Evolutionary conservation across 495 filamentous ascomycete species (phyloP).

Genomic region (Trichoderma orchidacearum): DNA sequence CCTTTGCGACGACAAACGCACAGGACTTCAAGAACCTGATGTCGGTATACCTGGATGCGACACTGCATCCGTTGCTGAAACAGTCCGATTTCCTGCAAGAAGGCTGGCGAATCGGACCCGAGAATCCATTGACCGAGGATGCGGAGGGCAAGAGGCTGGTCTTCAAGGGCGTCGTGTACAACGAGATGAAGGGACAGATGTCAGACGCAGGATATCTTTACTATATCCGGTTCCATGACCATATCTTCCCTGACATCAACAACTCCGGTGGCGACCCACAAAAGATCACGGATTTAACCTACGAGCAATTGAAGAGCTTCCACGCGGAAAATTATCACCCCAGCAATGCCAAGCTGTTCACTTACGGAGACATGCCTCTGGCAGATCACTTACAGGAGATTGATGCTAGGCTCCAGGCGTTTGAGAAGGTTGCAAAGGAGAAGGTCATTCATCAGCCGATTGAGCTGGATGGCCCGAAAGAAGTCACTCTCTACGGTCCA

Average conservation of each 20-base stretch:
- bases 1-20: conserved; percentile 93
- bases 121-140: conserved; percentile 51
- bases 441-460: conserved; percentile 63
- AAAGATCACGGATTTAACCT: conserved; percentile 89
- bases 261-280: conserved; percentile 93
- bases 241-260: conserved; percentile 83
- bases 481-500: conserved; percentile 63
- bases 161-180: conserved; percentile 98
- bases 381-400: conserved; percentile 66
- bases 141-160: conserved; percentile 48
- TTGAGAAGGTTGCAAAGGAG: conserved; percentile 55
- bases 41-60: conserved; percentile 93
- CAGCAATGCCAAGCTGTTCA: conserved; percentile 88
- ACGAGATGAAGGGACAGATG: conserved; percentile 99
- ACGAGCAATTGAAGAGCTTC: conserved; percentile 72
- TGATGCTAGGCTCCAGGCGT: conserved; percentile 53
- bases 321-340: conserved; percentile 90
- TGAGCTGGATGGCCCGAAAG: conserved; percentile 52
- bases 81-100: conserved; percentile 90
- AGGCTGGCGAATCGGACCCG: conserved; percentile 89
- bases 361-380: conserved; percentile 88
- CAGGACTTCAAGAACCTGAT: conserved; percentile 93
- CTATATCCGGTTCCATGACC: conserved; percentile 87
- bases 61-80: conserved; percentile 75
- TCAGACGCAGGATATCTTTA: conserved; percentile 93